These are phyloP conservation scores for Sisymbrium altissimum DNA, from an alignment of 345 rosid genomes.

Conservation along the genomic window DNA sequence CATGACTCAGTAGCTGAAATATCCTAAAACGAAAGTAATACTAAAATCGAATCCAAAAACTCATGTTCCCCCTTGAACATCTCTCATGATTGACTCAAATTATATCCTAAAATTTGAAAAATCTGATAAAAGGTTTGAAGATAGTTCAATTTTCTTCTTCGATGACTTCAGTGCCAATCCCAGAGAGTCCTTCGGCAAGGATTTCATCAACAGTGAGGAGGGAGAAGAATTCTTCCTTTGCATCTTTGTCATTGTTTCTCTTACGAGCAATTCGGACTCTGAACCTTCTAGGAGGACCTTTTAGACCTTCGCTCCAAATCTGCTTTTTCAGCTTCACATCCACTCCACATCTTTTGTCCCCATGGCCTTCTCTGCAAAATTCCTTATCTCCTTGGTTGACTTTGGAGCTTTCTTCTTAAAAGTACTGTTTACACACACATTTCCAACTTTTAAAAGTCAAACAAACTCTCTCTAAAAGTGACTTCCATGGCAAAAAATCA, in stretches of 20 bases:
- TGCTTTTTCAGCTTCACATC: constrained; percentile 63
- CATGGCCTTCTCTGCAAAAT: constrained; percentile 58
- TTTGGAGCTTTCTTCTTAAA: constrained; percentile 75
- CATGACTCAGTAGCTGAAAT: no score
- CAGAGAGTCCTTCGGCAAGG: constrained; percentile 52
- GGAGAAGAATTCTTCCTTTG: constrained; percentile 64
- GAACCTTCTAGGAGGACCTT: constrained; percentile 64
- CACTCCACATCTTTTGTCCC: constrained; percentile 32
- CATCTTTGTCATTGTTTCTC: constrained; percentile 68
- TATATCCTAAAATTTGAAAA: no score
- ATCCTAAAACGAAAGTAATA: no score
- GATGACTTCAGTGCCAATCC: constrained; percentile 57
- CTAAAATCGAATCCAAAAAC: no score
- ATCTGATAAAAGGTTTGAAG: neutral
- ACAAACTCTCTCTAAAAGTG: no score
- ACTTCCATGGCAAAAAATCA: no score
- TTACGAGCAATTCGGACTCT: constrained; percentile 58
- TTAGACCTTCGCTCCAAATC: constrained; percentile 64
- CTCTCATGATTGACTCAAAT: no score
- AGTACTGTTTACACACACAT: constrained; percentile 36
- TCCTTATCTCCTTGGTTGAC: constrained; percentile 67
- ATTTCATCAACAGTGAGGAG: constrained; percentile 56
- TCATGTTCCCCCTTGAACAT: no score
- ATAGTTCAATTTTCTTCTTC: constrained; percentile 55
- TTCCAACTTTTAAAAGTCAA: neutral